Percentiles rank a stretch among this genome's conserved stretches.
Evolutionary conservation across 2,329 filamentous ascomycete species (phyloP).

Genomic region (Lachnellula occidentalis): DNA sequence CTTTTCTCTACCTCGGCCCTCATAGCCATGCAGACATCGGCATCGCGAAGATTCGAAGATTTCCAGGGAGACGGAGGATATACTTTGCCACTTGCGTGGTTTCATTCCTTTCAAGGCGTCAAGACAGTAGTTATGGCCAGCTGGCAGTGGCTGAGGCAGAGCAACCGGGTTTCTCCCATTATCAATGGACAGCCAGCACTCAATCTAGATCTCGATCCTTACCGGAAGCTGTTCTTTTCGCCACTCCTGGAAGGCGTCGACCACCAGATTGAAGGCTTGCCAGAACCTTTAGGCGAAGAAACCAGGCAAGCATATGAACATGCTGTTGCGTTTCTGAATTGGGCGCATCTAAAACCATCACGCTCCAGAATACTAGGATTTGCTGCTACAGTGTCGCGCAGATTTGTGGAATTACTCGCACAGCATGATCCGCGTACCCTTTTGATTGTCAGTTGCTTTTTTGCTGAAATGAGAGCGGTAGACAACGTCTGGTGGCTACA

Average conservation of each 20-base stretch:
- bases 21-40: conserved; percentile 61
- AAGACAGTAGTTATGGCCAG: conserved; percentile 59
- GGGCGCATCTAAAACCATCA: conserved; percentile 57
- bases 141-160: conserved; percentile 58
- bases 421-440: conserved; percentile 41
- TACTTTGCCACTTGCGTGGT: conserved; percentile 57
- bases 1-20: conserved; percentile 58
- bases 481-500: conserved; percentile 59
- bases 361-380: conserved; percentile 56
- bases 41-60: conserved; percentile 56
- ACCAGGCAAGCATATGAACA: conserved; percentile 56
- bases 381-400: conserved; percentile 58
- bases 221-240: conserved; percentile 53
- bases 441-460: conserved; percentile 28
- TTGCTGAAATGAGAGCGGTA: conserved; percentile 26
- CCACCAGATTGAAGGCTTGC: conserved; percentile 43
- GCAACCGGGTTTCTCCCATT: conserved; percentile 51
- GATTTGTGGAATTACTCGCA: conserved; percentile 55
- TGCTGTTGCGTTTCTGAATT: conserved; percentile 60
- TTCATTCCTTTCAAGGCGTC: conserved; percentile 62
- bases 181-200: conserved; percentile 60
- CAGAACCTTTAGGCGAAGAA: conserved; percentile 13
- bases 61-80: conserved; percentile 49
- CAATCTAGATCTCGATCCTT: conserved; percentile 52
- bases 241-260: conserved; percentile 53